Base-by-base conservation (phyloP, 441 rosid genomes). In the Biscutella auriculata region DNA sequence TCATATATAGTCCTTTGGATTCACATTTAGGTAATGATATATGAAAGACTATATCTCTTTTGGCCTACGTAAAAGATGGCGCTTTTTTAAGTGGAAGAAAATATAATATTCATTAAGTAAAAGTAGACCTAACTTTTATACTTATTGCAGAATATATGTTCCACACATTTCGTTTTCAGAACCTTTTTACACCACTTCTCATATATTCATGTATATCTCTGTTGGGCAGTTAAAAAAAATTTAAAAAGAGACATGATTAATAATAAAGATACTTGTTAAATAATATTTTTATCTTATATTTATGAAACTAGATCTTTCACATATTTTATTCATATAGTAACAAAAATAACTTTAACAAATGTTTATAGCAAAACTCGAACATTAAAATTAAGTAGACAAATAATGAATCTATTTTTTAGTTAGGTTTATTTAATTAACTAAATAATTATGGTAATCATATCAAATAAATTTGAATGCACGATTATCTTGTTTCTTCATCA, bases 81-180 rank as follows among this genome's bases (percentile, higher is more conserved):
- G 21, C 6, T 1, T 27, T 27, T 54, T 10, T 39, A 27, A 40
- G 36, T 54, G 60, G 60, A 37, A 54, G 15, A 27, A 6, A 54
- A n/a, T 54, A 27, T 40, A 39, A 39, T 14, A 40, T 54, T 19
- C 9, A 40, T 54, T 19, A 19, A 19, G 34, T n/a, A 23, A 53
- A 53, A 14, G 9, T 19, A 21, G 43, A 33, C 62, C 62, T 57
- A 57, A 44, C 52, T 57, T 57, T 39, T 37, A 44, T 57, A 27
- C 19, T 26, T 32, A 44, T 28, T 30, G 52, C 10, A 19, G 16
- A 57, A 57, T 33, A 57, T 42, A 19, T 19, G 42, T 57, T 57
- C 51, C 62, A 42, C 42, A 57, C 53, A 57, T 57, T 43, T 57
- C 62, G 25, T 44, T 57, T 57, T 44, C 62, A 44, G 19, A 57